Evolutionary conservation across 164 flowering plant genomes (phyloP).

Genomic region (Annona squamosa): DNA sequence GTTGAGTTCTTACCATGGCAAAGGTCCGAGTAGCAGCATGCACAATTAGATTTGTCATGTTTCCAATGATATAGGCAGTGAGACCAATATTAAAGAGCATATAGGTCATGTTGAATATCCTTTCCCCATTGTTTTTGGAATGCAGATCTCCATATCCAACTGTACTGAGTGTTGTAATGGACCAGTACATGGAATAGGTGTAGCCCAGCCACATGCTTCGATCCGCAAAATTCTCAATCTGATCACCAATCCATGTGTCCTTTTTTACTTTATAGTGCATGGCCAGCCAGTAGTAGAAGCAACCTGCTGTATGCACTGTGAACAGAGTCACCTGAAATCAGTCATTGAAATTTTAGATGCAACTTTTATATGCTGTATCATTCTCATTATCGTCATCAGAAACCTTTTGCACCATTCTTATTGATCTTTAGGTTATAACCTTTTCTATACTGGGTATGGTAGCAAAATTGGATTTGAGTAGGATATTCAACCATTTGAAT

Average conservation of each 20-base stretch:
- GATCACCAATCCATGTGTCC: conserved; percentile 69
- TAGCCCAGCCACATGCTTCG: conserved; percentile 69
- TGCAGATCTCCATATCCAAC: conserved; percentile 88
- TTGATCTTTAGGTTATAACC: too few relatives aligned
- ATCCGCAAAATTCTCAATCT: conserved; percentile 37
- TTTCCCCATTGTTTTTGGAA: conserved; percentile 65
- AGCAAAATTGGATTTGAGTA: background rate
- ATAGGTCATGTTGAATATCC: conserved; percentile 55
- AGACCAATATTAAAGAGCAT: conserved; percentile 92
- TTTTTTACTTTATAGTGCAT: conserved; percentile 26
- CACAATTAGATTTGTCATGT: conserved; percentile 86
- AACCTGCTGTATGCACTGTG: conserved; percentile 70
- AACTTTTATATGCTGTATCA: too few relatives aligned
- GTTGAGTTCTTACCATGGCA: conserved; percentile 42
- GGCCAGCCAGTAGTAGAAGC: conserved; percentile 76
- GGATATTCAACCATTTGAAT: too few relatives aligned
- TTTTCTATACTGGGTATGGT: background rate
- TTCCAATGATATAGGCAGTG: conserved; percentile 71
- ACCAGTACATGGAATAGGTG: conserved; percentile 75
- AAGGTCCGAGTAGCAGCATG: conserved; percentile 57
- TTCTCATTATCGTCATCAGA: too few relatives aligned
- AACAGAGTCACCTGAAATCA: conserved; percentile 62
- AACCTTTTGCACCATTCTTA: too few relatives aligned
- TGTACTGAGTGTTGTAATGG: conserved; percentile 74
- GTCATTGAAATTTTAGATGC: background rate